These are phyloP conservation scores for Wallacemonas sp. DNA, from an alignment of 208 protist genomes.

Conservation along the genomic window DNA sequence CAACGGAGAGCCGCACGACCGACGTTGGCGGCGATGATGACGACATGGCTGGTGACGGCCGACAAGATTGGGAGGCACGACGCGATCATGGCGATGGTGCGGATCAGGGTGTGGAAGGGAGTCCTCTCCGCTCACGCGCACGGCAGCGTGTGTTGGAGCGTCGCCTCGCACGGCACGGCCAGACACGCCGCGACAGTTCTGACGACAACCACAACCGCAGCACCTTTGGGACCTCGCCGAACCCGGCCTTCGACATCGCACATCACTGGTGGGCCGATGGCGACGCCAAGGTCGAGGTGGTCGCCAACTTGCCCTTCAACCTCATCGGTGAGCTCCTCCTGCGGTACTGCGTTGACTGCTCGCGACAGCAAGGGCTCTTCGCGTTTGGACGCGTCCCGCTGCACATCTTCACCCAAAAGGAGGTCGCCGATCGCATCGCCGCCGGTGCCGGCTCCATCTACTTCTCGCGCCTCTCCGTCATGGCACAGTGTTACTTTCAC, in stretches of 20 bases:
- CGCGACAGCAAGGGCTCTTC: slow-evolving; percentile 64
- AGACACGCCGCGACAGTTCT: slow-evolving; percentile 28
- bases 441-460: slow-evolving; percentile 71
- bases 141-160: slow-evolving; percentile 60
- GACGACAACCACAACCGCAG: no score
- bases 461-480: slow-evolving; percentile 82
- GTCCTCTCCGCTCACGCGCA: slow-evolving; percentile 54
- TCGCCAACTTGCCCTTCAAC: slow-evolving; percentile 87
- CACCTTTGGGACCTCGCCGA: slow-evolving; percentile 23
- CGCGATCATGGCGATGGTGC: slow-evolving; percentile 3
- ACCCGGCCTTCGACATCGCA: slow-evolving; percentile 49
- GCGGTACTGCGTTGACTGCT: slow-evolving; percentile 85
- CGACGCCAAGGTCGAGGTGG: slow-evolving; percentile 82
- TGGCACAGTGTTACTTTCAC: slow-evolving; percentile 85
- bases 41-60: background rate
- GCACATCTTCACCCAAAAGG: slow-evolving; percentile 88
- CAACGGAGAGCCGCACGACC: no score
- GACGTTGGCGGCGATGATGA: no score
- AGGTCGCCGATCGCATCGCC: slow-evolving; percentile 82
- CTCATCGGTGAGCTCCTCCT: slow-evolving; percentile 83
- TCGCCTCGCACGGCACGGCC: slow-evolving; percentile 27
- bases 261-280: slow-evolving; percentile 83
- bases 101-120: slow-evolving; percentile 35
- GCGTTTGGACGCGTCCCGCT: slow-evolving; percentile 82
- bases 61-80: background rate